Base-by-base conservation (phyloP, 352 stramenopile species). In the Bremia lactucae region DNA sequence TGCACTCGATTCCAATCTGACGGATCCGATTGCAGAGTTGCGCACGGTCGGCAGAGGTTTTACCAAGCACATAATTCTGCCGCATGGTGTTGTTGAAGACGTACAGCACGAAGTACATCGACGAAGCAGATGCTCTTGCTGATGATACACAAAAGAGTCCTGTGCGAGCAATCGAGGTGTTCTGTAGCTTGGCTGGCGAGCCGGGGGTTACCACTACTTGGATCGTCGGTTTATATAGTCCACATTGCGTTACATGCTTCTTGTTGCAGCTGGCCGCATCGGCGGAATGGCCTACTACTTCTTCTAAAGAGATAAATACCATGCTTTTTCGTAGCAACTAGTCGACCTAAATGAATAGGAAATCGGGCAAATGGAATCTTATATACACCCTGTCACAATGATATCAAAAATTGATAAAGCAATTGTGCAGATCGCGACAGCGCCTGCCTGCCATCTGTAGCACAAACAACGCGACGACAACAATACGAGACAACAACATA, bases 271-370 rank as follows among this genome's bases (percentile, higher is more conserved):
- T 50, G 19, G 16, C 16, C 25, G 20, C 19, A 49, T 21, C 19
- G 20, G 35, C 21, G 33, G 35, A 38, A 38, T 48, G 49, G 26
- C 42, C 59, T 6, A 77, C 61, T 43, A 85, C 75, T 10, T 69
- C 59, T 63, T 85, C 68, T 7, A 87, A 59, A 43, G 74, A 90
- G 34, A 90, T 68, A 55, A 87, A 90, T 19, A 87, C 74, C 77
- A 90, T 87, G 36, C 15, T 33, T n/a, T n/a, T n/a, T n/a, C n/a
- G n/a, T n/a, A n/a, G n/a, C n/a, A n/a, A n/a, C n/a, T n/a, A n/a
- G n/a, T n/a, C n/a, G n/a, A n/a, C n/a, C n/a, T n/a, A n/a, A n/a
- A n/a, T n/a, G n/a, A n/a, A 8, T 33, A 33, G 3, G 28, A 6
- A 10, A 16, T 33, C 11, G 28, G 11, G 11, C 28, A 33, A 33